These are phyloP conservation scores for Cyberlindnera amylophila DNA, from an alignment of 805 yeast genomes.

Conservation along the genomic window DNA sequence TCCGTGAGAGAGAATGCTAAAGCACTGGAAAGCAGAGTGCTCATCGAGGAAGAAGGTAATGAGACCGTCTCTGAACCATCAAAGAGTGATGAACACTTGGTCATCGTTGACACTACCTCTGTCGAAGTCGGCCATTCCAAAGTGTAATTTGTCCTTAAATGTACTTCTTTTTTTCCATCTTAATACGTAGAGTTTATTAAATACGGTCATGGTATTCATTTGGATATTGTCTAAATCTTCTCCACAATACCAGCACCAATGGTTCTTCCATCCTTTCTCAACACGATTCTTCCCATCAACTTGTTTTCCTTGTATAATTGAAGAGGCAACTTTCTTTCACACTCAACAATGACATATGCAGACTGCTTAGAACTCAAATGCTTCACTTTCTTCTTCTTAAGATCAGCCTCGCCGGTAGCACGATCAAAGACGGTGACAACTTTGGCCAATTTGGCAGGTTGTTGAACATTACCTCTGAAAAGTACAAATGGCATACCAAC, in stretches of 20 bases:
- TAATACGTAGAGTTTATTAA: neutral
- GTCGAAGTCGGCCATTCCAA: no score
- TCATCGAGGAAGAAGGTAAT: no score
- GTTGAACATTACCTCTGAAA: slow-evolving; percentile 92
- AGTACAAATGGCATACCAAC: slow-evolving; percentile 90
- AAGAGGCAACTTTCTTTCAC: slow-evolving; percentile 86
- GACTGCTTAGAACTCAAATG: slow-evolving; percentile 96
- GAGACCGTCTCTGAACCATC: no score
- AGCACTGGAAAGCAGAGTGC: no score
- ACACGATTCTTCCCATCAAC: slow-evolving; percentile 96
- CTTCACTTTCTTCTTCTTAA: slow-evolving; percentile 84
- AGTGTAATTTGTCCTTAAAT: no score
- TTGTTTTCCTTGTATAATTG: slow-evolving; percentile 94
- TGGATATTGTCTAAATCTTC: slow-evolving; percentile 24
- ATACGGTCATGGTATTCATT: neutral
- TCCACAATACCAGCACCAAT: slow-evolving; percentile 99
- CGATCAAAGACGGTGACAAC: slow-evolving; percentile 83
- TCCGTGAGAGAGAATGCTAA: neutral
- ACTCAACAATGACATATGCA: slow-evolving; percentile 84
- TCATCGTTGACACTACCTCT: no score
- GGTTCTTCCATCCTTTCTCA: slow-evolving; percentile 99
- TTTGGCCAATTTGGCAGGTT: slow-evolving; percentile 83
- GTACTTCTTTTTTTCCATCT: neutral
- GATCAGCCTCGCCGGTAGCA: slow-evolving; percentile 75
- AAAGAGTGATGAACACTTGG: no score